phyloP scores from a whole-genome alignment of 805 yeast species.

The Metschnikowia amazonensis region DNA sequence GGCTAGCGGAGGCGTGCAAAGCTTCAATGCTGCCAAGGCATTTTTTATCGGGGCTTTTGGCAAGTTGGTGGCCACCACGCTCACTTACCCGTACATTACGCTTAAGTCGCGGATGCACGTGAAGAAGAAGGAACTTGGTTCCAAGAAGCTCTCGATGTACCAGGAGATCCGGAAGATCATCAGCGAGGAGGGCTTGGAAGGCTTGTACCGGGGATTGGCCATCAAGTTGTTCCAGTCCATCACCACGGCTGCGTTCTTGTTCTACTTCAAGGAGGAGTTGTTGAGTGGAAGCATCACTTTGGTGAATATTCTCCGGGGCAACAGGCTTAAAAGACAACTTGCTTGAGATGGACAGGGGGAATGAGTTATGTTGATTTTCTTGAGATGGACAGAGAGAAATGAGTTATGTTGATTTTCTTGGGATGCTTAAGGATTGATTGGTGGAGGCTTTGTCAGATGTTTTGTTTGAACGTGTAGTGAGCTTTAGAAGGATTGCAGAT shows the following conservation, averaged over 20 bases:
- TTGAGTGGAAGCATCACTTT: slow-evolving; percentile 54
- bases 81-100: slow-evolving; percentile 90
- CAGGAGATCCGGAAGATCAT: slow-evolving; percentile 57
- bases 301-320: slow-evolving; percentile 36
- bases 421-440: too few species aligned
- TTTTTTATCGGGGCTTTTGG: slow-evolving; percentile 87
- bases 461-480: too few species aligned
- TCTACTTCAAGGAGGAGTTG: slow-evolving; percentile 86
- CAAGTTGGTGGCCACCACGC: slow-evolving; percentile 80
- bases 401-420: too few species aligned
- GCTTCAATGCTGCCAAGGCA: slow-evolving; percentile 70
- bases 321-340: slow-evolving; percentile 6
- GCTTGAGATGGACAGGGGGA: background rate
- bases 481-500: too few species aligned
- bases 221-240: slow-evolving; percentile 82
- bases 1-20: slow-evolving; percentile 45
- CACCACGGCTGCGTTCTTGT: slow-evolving; percentile 82
- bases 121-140: slow-evolving; percentile 28
- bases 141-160: slow-evolving; percentile 36
- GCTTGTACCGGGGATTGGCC: slow-evolving; percentile 77
- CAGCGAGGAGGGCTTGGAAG: slow-evolving; percentile 65
- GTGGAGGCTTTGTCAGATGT: too few species aligned
- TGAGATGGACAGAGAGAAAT: too few species aligned
- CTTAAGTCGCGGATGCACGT: slow-evolving; percentile 86
- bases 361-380: too few species aligned